Evolutionary conservation across 768 basidiomycete species (phyloP).

Genomic region (Tricholoma sp.): DNA sequence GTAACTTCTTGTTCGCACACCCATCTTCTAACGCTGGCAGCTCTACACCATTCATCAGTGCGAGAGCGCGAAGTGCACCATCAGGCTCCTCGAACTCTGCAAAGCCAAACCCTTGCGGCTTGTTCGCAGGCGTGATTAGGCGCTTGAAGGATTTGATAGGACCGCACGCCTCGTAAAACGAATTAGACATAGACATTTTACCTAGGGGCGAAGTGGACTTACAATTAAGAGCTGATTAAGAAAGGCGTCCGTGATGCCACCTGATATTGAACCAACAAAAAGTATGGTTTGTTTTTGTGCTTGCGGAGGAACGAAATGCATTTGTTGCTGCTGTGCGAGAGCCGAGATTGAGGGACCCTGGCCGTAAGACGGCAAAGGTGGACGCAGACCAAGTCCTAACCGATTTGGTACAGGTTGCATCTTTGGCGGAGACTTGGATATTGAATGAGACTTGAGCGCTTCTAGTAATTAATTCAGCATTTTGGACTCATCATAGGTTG

Average conservation of each 20-base stretch:
- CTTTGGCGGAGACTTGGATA: conserved; percentile 12
- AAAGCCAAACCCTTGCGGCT: conserved; percentile 96
- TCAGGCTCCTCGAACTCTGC: conserved; percentile 95
- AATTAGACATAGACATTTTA: background rate
- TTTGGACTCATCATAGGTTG: background rate
- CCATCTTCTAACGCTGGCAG: conserved; percentile 49
- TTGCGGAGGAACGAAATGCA: conserved; percentile 63
- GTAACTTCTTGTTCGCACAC: conserved; percentile 47
- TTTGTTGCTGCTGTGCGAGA: conserved; percentile 82
- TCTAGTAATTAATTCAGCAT: background rate
- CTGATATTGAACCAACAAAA: conserved; percentile 94
- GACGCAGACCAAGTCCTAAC: conserved; percentile 84
- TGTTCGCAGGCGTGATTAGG: conserved; percentile 86
- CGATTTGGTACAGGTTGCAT: conserved; percentile 73
- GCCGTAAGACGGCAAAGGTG: conserved; percentile 81
- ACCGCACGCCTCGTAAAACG: conserved; percentile 70
- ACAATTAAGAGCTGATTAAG: conserved; percentile 76
- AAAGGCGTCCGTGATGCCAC: conserved; percentile 81
- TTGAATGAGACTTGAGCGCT: background rate
- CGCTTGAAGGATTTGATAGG: conserved; percentile 87
- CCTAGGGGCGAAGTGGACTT: conserved; percentile 22
- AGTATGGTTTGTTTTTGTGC: conserved; percentile 67
- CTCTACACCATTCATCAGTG: conserved; percentile 46
- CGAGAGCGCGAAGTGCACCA: conserved; percentile 68
- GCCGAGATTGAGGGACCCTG: conserved; percentile 90